phyloP scores from a whole-genome alignment of 129 eudicot species.

The Flaveria trinervia region DNA sequence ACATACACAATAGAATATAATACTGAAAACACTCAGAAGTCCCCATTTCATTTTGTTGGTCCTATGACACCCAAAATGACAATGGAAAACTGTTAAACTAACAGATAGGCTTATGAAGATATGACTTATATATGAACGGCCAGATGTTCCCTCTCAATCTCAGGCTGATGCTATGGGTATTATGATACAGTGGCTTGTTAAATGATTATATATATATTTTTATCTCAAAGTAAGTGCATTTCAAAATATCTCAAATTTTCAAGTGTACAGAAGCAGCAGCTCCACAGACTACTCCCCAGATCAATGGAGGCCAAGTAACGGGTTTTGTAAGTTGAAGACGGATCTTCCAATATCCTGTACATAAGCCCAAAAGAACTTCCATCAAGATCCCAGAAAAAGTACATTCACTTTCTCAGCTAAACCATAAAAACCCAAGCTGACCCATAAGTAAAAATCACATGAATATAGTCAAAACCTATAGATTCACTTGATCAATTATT shows the following conservation, averaged over 20 bases:
- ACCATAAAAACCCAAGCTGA: background rate
- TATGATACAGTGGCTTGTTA: conserved; percentile 12
- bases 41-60: conserved; percentile 3
- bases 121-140: background rate
- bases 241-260: background rate
- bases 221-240: background rate
- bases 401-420: background rate
- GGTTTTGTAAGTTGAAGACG: conserved; percentile 96
- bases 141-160: too few relatives aligned
- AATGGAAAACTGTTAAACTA: background rate
- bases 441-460: background rate
- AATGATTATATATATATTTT: background rate
- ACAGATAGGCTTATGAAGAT: background rate
- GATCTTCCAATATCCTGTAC: conserved; percentile 90
- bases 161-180: conserved; percentile 3
- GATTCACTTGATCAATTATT: background rate
- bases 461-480: background rate
- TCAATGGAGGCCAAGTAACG: conserved; percentile 97
- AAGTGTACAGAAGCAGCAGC: conserved; percentile 89
- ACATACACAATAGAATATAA: background rate
- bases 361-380: background rate
- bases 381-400: conserved; percentile 3
- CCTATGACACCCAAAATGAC: background rate
- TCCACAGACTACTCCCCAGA: conserved; percentile 99
- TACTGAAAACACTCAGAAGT: background rate